Evolutionary conservation across 2,329 filamentous ascomycete species (phyloP).

Genomic region (Coniochaeta sp.): DNA sequence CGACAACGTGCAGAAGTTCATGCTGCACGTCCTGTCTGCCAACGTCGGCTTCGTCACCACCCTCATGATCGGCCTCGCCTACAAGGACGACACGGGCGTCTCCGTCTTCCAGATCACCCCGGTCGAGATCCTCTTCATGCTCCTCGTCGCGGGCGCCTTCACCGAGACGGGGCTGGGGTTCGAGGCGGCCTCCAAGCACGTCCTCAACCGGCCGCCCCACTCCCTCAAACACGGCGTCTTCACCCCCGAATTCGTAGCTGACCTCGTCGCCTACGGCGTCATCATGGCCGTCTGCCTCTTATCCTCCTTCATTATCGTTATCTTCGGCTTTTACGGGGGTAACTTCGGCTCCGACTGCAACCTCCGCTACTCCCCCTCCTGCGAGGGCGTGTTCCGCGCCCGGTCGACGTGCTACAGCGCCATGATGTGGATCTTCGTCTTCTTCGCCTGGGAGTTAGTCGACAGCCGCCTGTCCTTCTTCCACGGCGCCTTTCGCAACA

Average conservation of each 20-base stretch:
- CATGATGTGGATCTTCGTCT: conserved; percentile 59
- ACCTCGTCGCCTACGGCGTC: conserved; percentile 60
- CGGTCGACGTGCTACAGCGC: conserved; percentile 64
- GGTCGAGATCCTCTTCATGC: conserved; percentile 70
- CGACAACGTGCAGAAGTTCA: conserved; percentile 33
- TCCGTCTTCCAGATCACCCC: conserved; percentile 67
- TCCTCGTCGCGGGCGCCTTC: conserved; percentile 65
- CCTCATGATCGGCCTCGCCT: conserved; percentile 62
- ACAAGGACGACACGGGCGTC: conserved; percentile 51
- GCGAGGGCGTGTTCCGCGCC: conserved; percentile 54
- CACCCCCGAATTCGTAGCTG: conserved; percentile 55
- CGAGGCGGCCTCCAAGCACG: conserved; percentile 61
- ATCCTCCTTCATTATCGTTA: conserved; percentile 51
- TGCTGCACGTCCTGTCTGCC: conserved; percentile 61
- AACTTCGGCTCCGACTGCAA: conserved; percentile 53
- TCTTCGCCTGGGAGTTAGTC: conserved; percentile 69
- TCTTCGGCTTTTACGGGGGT: conserved; percentile 41
- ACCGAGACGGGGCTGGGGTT: conserved; percentile 67
- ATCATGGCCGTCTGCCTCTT: conserved; percentile 58
- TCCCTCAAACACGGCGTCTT: conserved; percentile 54
- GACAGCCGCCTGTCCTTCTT: conserved; percentile 65
- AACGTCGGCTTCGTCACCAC: conserved; percentile 66
- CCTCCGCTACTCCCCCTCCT: conserved; percentile 38
- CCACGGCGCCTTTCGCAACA: conserved; percentile 50
- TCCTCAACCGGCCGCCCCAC: conserved; percentile 60